Evolutionary conservation across 2,329 filamentous ascomycete genomes (phyloP), one percentile per base, ranked within the genome.

Genomic region (Chaetomium globosum): DNA sequence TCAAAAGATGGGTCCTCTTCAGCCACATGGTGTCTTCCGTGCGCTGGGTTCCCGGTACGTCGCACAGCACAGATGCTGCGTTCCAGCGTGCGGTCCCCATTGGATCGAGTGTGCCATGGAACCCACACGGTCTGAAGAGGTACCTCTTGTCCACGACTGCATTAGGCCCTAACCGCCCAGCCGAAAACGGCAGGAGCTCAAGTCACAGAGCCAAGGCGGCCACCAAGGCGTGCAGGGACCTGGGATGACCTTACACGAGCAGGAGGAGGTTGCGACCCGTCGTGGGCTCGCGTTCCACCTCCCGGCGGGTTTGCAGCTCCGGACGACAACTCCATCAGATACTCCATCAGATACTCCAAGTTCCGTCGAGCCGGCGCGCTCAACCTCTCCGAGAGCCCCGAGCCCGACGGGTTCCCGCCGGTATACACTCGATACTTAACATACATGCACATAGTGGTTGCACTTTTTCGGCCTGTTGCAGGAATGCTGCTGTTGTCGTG

Each of bases 151-250:
- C 36, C 62, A 64, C 55, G 16, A 39, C 61, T 48, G 56, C 51
- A 16, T 36, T 28, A 12, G 23, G 46, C 31, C 6, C 58, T 63
- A 67, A 63, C 64, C 63, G 63, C 54, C 53, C 26, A 16, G 54
- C 64, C 65, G 52, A 66, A 68, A 69, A 63, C 36, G 68, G 68
- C 64, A 69, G 66, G 68, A 66, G 67, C 43, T 56, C 28, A 62
- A 65, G 8, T 33, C 57, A 6, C 43, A 59, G 30, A n/a, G 46
- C 46, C 46, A 48, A 23, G 46, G 43, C 43, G n/a, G 12, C 23
- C 6, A 21, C n/a, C 51, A 28, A 53, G 51, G 51, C 51, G 51
- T 3, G 23, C 26, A 28, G 26, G 51, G 26, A 16, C 51, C 51
- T 23, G n/a, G 49, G 49, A 30, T 61, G 49, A n/a, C 4, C 28